A percentile compares a stretch with the other conserved stretches of the same genome.
These are phyloP conservation scores for Prunus fruticosa DNA, from an alignment of 306 rosid genomes.

Conservation along the genomic window DNA sequence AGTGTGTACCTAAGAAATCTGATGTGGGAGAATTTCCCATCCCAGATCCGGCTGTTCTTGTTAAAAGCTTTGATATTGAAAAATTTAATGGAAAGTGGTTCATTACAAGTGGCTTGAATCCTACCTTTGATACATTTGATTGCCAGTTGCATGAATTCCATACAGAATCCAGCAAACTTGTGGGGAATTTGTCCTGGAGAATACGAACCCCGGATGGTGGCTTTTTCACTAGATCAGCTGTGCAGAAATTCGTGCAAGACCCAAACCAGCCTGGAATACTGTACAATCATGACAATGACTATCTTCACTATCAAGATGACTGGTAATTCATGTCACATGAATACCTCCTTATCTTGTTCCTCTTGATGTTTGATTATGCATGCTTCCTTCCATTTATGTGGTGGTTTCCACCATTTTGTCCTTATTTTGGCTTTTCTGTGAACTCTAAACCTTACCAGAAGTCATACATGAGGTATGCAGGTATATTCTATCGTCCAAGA, in stretches of 20 bases:
- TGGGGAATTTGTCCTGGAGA: constrained; percentile 89
- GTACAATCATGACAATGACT: constrained; percentile 90
- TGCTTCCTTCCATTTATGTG: not conserved
- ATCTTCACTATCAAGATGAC: constrained; percentile 95
- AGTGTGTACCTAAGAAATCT: constrained; percentile 90
- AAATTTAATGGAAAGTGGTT: constrained; percentile 93
- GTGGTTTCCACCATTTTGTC: not conserved
- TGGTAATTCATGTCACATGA: constrained; percentile 48
- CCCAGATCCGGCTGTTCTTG: constrained; percentile 78
- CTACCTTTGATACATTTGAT: constrained; percentile 76
- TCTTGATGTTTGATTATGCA: not conserved
- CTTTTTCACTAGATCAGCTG: constrained; percentile 70
- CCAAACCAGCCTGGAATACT: constrained; percentile 75
- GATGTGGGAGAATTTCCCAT: constrained; percentile 91
- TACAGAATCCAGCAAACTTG: constrained; percentile 60
- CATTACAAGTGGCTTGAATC: constrained; percentile 87
- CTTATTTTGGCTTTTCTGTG: constrained; percentile 5
- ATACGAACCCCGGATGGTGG: constrained; percentile 82
- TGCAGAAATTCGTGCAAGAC: constrained; percentile 86
- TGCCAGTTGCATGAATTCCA: constrained; percentile 90
- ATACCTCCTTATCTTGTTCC: not conserved
- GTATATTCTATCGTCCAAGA: constrained; percentile 72
- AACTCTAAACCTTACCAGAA: not conserved
- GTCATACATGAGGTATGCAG: constrained; percentile 34
- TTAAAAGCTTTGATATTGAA: constrained; percentile 61